Conservation (phyloP, 805 yeast genomes). For the Sugiyamaella floridensis region DNA sequence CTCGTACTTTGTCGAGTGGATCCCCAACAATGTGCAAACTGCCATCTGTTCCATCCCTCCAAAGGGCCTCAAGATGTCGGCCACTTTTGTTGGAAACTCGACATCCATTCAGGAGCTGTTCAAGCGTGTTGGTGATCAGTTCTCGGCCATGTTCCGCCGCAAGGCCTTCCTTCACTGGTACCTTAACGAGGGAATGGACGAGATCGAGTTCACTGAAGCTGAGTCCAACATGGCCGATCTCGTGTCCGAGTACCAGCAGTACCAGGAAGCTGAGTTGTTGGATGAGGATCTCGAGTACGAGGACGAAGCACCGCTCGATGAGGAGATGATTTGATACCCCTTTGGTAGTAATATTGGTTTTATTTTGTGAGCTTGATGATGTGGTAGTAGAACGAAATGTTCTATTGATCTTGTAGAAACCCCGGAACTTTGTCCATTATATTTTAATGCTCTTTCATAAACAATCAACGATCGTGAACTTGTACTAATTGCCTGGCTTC, state of each 20-base stretch:
- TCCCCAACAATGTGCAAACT: conserved; percentile 90
- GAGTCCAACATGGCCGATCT: conserved; percentile 86
- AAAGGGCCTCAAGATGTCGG: conserved; percentile 76
- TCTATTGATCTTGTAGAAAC: not conserved
- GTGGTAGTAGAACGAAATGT: not conserved
- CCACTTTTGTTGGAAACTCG: conserved; percentile 89
- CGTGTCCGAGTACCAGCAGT: conserved; percentile 85
- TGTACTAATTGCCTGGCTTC: not conserved
- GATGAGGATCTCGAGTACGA: conserved; percentile 68
- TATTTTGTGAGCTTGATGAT: not conserved
- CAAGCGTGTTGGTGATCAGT: conserved; percentile 83
- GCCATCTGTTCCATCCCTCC: conserved; percentile 92
- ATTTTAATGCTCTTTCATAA: too few relatives aligned
- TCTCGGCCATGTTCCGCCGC: conserved; percentile 86
- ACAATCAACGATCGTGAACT: not conserved
- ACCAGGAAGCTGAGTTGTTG: conserved; percentile 73
- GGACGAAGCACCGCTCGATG: conserved; percentile 12
- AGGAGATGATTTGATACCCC: not conserved
- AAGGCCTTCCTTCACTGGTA: conserved; percentile 96
- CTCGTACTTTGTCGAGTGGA: conserved; percentile 88
- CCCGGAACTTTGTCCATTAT: too few relatives aligned
- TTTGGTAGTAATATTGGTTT: not conserved
- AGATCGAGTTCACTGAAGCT: conserved; percentile 88
- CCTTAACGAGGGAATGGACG: conserved; percentile 94
- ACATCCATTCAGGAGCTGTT: conserved; percentile 89